phyloP scores from a whole-genome alignment of 306 rosid genomes.

The Hippophae gyantsensis region DNA sequence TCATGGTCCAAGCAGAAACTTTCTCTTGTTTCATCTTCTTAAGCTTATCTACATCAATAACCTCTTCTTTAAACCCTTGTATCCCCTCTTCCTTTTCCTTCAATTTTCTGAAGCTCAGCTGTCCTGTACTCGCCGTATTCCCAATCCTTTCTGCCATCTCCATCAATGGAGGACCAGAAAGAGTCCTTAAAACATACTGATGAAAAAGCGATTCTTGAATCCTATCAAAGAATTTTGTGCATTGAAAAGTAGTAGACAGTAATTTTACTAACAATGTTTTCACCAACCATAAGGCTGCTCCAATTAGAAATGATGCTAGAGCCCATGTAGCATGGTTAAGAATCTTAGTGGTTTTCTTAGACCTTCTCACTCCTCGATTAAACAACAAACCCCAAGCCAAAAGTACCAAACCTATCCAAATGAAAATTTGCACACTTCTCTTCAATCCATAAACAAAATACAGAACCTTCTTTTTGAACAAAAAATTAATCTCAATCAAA shows the following conservation, averaged over 20 bases:
- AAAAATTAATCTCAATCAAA: conserved; percentile 53
- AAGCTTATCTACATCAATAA: conserved; percentile 74
- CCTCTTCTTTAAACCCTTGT: conserved; percentile 45
- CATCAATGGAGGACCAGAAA: conserved; percentile 72
- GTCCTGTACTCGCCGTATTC: conserved; percentile 28
- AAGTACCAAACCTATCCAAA: conserved; percentile 66
- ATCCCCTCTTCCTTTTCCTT: conserved; percentile 23
- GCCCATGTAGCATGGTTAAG: conserved; percentile 48
- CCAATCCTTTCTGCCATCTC: conserved; percentile 46
- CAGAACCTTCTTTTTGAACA: conserved; percentile 67
- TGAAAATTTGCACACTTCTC: conserved; percentile 56
- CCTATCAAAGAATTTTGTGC: conserved; percentile 68
- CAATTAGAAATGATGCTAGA: conserved; percentile 50
- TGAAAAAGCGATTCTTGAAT: conserved; percentile 78
- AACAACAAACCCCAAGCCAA: conserved; percentile 59
- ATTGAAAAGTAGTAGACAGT: conserved; percentile 57
- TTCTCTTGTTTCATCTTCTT: conserved; percentile 63
- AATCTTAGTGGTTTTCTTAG: conserved; percentile 25
- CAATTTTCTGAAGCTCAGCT: conserved; percentile 42
- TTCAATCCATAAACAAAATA: conserved; percentile 76
- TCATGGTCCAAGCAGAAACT: conserved; percentile 89
- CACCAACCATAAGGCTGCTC: conserved; percentile 54
- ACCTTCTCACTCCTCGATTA: conserved; percentile 32
- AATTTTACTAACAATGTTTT: conserved; percentile 59
- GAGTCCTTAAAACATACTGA: conserved; percentile 57